Conservation (phyloP, 2,329 filamentous ascomycete genomes). For the Sphaerulina musiva region DNA sequence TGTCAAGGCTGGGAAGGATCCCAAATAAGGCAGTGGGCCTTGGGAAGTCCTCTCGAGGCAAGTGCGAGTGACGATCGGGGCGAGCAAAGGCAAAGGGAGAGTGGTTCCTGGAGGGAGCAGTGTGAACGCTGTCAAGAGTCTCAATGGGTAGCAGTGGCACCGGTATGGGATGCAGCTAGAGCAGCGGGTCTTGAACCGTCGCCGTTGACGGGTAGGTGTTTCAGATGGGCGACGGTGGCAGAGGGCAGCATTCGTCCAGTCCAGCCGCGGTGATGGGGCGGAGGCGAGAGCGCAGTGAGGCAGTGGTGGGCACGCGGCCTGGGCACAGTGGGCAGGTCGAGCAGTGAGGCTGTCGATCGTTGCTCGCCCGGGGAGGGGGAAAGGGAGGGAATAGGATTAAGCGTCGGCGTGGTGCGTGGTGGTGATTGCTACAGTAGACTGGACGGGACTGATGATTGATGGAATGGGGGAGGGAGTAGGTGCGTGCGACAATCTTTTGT, state of each 20-base stretch:
- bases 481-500: constrained; percentile 13
- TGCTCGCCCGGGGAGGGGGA: constrained; percentile 4
- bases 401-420: neutral
- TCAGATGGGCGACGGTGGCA: constrained; percentile 8
- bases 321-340: neutral
- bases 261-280: constrained; percentile 11
- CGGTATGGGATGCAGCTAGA: constrained; percentile 27
- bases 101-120: constrained; percentile 12
- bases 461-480: no score
- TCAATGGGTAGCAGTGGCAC: constrained; percentile 24
- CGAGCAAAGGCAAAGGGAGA: no score
- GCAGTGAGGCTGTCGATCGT: constrained; percentile 7
- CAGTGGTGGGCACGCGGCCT: constrained; percentile 15
- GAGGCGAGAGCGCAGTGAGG: constrained; percentile 4
- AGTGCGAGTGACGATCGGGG: constrained; percentile 19
- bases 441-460: no score
- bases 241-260: constrained; percentile 1
- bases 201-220: constrained; percentile 18
- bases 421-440: constrained; percentile 1
- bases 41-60: constrained; percentile 7
- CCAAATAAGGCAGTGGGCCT: constrained; percentile 16
- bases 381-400: constrained; percentile 2
- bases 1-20: constrained; percentile 26
- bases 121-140: constrained; percentile 12
- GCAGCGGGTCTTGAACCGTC: constrained; percentile 18